Evolutionary conservation across 176 grass and related monocot species (phyloP).

Genomic region (Rhipidocladum racemiflorum): DNA sequence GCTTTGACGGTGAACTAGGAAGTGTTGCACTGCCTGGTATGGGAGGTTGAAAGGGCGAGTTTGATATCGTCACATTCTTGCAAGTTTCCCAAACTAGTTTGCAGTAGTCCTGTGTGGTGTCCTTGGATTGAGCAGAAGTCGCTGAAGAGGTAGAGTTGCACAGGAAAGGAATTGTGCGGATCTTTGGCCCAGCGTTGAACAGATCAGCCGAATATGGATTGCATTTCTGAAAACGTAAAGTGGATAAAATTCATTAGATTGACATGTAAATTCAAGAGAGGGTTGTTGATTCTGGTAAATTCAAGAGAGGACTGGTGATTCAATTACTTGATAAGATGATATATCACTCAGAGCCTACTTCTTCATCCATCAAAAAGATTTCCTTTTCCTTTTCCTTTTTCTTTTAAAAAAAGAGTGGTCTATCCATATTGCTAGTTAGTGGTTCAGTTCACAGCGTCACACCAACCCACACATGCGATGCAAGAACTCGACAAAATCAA

Average conservation of each 20-base stretch:
- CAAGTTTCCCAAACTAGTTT: slow-evolving; percentile 61
- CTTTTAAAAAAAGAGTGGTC: no score
- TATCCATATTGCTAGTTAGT: not conserved
- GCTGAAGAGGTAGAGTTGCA: slow-evolving; percentile 44
- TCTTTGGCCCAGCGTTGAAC: slow-evolving; percentile 43
- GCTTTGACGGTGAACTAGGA: slow-evolving; percentile 43
- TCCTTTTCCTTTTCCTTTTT: no score
- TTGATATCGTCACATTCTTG: slow-evolving; percentile 56
- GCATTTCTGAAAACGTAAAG: slow-evolving; percentile 57
- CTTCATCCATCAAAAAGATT: not conserved
- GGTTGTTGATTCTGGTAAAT: no score
- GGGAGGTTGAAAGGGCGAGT: slow-evolving; percentile 68
- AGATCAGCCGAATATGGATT: slow-evolving; percentile 66
- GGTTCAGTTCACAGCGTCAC: not conserved
- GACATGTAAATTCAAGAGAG: not conserved
- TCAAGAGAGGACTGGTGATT: not conserved
- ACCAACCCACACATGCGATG: not conserved
- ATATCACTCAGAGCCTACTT: not conserved
- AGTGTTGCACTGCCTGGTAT: slow-evolving; percentile 32
- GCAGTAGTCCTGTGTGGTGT: slow-evolving; percentile 60
- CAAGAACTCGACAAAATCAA: not conserved
- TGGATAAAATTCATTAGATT: not conserved
- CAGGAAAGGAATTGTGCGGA: slow-evolving; percentile 49
- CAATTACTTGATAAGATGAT: not conserved
- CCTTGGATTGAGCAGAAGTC: slow-evolving; percentile 47